Percentiles rank a stretch among this genome's conserved stretches.
phyloP scores from a whole-genome alignment of 2,329 filamentous ascomycete genomes.

The Fusarium nanum region DNA sequence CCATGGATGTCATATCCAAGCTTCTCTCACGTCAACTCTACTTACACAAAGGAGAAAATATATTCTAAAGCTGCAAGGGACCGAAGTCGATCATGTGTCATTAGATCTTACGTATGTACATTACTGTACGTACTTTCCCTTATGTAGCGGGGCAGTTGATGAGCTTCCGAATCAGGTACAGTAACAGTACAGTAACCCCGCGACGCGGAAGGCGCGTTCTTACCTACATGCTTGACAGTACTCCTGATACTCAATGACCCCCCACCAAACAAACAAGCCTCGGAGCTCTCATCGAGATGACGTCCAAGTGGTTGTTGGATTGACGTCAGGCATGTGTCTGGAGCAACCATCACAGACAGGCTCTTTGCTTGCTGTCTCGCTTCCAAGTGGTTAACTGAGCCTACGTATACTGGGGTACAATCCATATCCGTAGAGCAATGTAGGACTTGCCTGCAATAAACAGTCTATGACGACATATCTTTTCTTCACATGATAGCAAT shows the following conservation, averaged over 20 bases:
- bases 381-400: conserved; percentile 9
- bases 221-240: background rate
- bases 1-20: conserved; percentile 8
- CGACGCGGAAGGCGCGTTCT: conserved; percentile 33
- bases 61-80: conserved; percentile 18
- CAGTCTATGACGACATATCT: conserved; percentile 41
- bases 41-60: background rate
- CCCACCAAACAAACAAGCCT: conserved; percentile 23
- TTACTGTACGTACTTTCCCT: background rate
- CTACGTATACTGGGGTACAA: conserved; percentile 4
- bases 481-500: conserved; percentile 35
- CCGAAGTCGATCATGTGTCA: background rate
- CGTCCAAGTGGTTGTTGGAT: conserved; percentile 35
- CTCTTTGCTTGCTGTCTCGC: conserved; percentile 2
- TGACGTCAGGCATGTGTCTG: conserved; percentile 33
- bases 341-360: conserved; percentile 34
- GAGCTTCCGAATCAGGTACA: conserved; percentile 5
- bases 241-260: conserved; percentile 4
- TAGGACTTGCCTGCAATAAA: conserved; percentile 13
- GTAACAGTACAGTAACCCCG: conserved; percentile 9
- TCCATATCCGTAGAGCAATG: conserved; percentile 7
- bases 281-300: conserved; percentile 28
- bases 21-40: background rate
- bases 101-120: background rate
- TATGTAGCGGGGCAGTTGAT: background rate